These are phyloP conservation scores for Drechslerella coelobrocha DNA, from an alignment of 2,329 filamentous ascomycete genomes.

Conservation along the genomic window DNA sequence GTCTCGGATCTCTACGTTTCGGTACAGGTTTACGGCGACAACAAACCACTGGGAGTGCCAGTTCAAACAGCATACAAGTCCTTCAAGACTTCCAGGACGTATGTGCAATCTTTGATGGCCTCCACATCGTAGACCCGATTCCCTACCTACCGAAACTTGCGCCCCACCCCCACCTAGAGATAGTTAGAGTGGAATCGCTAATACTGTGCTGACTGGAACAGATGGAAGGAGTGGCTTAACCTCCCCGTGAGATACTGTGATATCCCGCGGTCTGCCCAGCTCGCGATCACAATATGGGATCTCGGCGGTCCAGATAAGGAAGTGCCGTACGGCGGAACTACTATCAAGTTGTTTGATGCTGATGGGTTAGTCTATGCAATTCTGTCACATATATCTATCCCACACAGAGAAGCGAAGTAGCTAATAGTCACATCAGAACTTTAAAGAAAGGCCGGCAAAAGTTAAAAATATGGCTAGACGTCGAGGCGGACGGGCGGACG, in stretches of 20 bases:
- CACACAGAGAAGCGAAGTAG: slow-evolving; percentile 8
- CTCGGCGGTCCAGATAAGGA: slow-evolving; percentile 74
- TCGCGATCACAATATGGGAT: slow-evolving; percentile 96
- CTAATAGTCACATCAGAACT: slow-evolving; percentile 58
- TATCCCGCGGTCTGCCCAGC: slow-evolving; percentile 78
- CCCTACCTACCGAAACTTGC: too few relatives aligned
- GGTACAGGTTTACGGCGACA: slow-evolving; percentile 91
- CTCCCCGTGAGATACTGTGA: slow-evolving; percentile 84
- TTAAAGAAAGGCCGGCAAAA: slow-evolving; percentile 91
- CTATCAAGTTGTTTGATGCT: slow-evolving; percentile 86
- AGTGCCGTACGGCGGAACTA: slow-evolving; percentile 90
- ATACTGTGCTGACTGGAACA: slow-evolving; percentile 54
- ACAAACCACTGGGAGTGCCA: slow-evolving; percentile 89
- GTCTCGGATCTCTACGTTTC: slow-evolving; percentile 92
- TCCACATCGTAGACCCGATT: neutral
- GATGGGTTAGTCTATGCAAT: slow-evolving; percentile 68
- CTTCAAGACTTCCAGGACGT: slow-evolving; percentile 77
- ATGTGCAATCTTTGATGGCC: slow-evolving; percentile 55
- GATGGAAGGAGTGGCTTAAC: slow-evolving; percentile 96
- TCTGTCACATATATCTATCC: neutral
- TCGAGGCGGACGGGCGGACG: slow-evolving; percentile 82
- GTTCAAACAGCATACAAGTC: slow-evolving; percentile 91
- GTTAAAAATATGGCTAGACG: slow-evolving; percentile 81
- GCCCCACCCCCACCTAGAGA: too few relatives aligned
- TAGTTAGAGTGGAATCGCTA: slow-evolving; percentile 17